Evolutionary conservation across 495 filamentous ascomycete species (phyloP), one percentile per base, ranked within the genome.

Genomic region (Chaetomidium leptoderma): DNA sequence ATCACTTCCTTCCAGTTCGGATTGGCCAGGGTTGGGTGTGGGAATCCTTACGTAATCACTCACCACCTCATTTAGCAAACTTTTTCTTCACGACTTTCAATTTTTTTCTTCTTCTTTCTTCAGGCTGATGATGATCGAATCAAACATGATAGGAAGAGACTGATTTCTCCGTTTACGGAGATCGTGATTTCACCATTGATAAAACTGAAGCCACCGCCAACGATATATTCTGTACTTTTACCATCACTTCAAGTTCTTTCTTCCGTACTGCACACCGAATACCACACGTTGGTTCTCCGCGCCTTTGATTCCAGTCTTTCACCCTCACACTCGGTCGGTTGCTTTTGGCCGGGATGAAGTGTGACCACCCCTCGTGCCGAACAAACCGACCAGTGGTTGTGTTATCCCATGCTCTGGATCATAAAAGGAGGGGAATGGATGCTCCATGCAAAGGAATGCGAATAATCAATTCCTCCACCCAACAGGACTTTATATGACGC

Each of bases 61-160:
- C 10, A 24, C 21, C 33, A 26, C 33, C 23, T 16, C 42, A 59
- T 63, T 60, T 59, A 46, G 45, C 10, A 24, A 47, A 53, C 17
- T 43, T 42, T 59, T 43, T 62, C 55, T 61, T 50, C 37, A 16
- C 33, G 5, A 33, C 14, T 8, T 24, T 55, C 30, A 6, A n/a
- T 26, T 55, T 60, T 57, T 47, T 46, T 57, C 53, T 54, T 47
- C 52, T 44, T 50, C 49, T 61, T 43, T 65, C 59, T 59, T 55
- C 70, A 69, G 74, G 78, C 79, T 79, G 40, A 69, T 83, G 80
- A 83, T 81, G 80, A 83, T 79, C 72, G 67, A 61, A 66, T 53
- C 54, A 72, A 63, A 62, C 60, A 78, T 77, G 77, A 83, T 83
- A 83, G 80, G 80, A 83, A 83, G 80, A 83, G 78, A 68, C 70